Evolutionary conservation across 2,329 filamentous ascomycete genomes (phyloP).

Genomic region (Claviceps arundinis): DNA sequence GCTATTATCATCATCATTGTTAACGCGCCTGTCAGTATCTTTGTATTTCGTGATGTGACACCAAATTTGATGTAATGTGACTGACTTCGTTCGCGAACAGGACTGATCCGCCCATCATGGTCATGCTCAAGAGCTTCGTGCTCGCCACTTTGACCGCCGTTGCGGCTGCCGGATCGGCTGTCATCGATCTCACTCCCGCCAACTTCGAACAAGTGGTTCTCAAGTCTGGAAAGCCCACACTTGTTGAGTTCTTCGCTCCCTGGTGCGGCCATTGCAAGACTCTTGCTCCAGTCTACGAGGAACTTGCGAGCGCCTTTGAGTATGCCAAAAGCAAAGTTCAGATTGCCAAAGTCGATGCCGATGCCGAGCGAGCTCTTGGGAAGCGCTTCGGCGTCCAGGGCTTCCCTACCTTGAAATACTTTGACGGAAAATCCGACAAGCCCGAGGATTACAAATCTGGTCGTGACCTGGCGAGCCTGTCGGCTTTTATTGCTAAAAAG

Average conservation of each 20-base stretch:
- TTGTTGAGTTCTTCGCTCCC: conserved; percentile 96
- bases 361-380: conserved; percentile 72
- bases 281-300: conserved; percentile 87
- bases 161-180: conserved; percentile 61
- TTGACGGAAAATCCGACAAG: conserved; percentile 83
- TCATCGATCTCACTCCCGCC: conserved; percentile 74
- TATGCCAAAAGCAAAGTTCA: conserved; percentile 59
- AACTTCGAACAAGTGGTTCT: conserved; percentile 91
- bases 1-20: not conserved
- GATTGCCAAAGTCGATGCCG: conserved; percentile 93
- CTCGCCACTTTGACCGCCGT: conserved; percentile 40
- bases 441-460: conserved; percentile 78
- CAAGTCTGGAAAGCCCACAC: conserved; percentile 83
- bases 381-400: conserved; percentile 81
- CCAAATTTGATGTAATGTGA: not conserved
- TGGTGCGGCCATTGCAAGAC: conserved; percentile 99
- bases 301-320: conserved; percentile 65
- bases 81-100: not conserved
- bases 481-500: conserved; percentile 72
- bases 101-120: conserved; percentile 27
- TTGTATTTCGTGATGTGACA: not conserved
- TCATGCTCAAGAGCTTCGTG: conserved; percentile 47
- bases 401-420: conserved; percentile 95
- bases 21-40: not conserved
- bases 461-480: conserved; percentile 76